These are phyloP conservation scores for Metschnikowia lachancei DNA, from an alignment of 805 yeast species.

Conservation along the genomic window DNA sequence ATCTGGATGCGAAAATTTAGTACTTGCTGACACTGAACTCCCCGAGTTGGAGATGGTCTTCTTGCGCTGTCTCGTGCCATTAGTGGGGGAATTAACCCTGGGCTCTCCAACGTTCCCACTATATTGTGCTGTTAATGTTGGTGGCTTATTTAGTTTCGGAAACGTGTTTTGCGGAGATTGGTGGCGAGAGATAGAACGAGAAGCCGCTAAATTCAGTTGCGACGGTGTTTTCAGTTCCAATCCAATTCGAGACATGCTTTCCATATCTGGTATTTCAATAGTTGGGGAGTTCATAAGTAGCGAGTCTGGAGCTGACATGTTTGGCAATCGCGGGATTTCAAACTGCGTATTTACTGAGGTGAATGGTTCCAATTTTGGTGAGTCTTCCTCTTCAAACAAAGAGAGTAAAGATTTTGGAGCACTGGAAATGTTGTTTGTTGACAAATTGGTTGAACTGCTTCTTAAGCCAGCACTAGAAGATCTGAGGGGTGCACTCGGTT, in stretches of 20 bases:
- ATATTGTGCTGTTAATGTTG: constrained; percentile 41
- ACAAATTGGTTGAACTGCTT: constrained; percentile 5
- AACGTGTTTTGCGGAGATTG: constrained; percentile 14
- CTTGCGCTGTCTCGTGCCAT: constrained; percentile 31
- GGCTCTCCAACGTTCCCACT: constrained; percentile 41
- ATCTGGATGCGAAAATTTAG: constrained; percentile 8
- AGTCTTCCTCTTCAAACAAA: constrained; percentile 17
- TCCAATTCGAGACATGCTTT: constrained; percentile 31
- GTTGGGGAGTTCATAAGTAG: constrained; percentile 48
- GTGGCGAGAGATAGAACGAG: constrained; percentile 8
- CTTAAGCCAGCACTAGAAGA: constrained; percentile 1
- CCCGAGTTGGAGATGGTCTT: constrained; percentile 40
- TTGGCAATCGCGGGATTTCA: constrained; percentile 15
- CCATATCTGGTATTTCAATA: constrained; percentile 70
- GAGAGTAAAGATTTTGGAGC: constrained; percentile 18
- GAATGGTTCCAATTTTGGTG: constrained; percentile 5
- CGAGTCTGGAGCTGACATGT: constrained; percentile 9
- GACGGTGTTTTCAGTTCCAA: constrained; percentile 11
- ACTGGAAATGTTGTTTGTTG: constrained; percentile 4
- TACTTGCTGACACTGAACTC: constrained; percentile 12
- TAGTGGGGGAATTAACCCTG: constrained; percentile 23
- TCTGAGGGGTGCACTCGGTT: constrained; percentile 1
- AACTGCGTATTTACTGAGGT: constrained; percentile 5
- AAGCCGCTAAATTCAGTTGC: constrained; percentile 8
- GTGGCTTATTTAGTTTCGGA: constrained; percentile 38